phyloP scores from a whole-genome alignment of 345 rosid genomes.

The Citropsis articulata region DNA sequence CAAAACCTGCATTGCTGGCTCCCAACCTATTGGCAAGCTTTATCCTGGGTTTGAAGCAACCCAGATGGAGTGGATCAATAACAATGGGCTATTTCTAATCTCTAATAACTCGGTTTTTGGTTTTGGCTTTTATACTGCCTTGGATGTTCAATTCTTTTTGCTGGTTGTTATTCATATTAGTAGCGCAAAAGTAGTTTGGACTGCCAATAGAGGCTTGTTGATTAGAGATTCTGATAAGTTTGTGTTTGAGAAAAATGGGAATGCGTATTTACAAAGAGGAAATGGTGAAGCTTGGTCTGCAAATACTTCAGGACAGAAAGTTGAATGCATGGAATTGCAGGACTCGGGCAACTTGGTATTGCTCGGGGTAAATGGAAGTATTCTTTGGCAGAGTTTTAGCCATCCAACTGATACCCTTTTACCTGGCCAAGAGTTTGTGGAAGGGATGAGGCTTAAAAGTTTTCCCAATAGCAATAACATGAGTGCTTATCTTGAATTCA shows the following conservation, averaged over 20 bases:
- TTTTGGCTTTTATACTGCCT: constrained; percentile 35
- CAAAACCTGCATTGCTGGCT: constrained; percentile 11
- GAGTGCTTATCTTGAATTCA: constrained; percentile 30
- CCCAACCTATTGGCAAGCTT: constrained; percentile 31
- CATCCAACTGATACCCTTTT: constrained; percentile 45
- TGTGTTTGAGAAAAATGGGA: constrained; percentile 40
- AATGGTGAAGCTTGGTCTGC: constrained; percentile 37
- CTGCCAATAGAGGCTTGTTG: constrained; percentile 39
- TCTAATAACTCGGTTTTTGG: constrained; percentile 39
- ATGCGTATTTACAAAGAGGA: constrained; percentile 30
- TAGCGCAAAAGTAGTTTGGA: constrained; percentile 39
- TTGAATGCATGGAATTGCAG: constrained; percentile 34
- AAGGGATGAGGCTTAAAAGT: constrained; percentile 43
- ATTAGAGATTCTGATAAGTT: constrained; percentile 35
- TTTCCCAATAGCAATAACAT: constrained; percentile 20
- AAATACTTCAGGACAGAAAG: constrained; percentile 33
- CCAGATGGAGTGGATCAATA: constrained; percentile 35
- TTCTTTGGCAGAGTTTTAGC: constrained; percentile 56
- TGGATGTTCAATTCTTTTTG: constrained; percentile 30
- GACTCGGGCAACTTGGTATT: constrained; percentile 58
- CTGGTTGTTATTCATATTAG: constrained; percentile 34
- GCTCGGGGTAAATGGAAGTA: constrained; percentile 22
- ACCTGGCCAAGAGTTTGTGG: constrained; percentile 33
- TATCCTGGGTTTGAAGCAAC: constrained; percentile 46
- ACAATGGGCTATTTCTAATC: constrained; percentile 35